phyloP scores from a whole-genome alignment of 2,329 filamentous ascomycete species.

The Aspergillus hiratsukae region DNA sequence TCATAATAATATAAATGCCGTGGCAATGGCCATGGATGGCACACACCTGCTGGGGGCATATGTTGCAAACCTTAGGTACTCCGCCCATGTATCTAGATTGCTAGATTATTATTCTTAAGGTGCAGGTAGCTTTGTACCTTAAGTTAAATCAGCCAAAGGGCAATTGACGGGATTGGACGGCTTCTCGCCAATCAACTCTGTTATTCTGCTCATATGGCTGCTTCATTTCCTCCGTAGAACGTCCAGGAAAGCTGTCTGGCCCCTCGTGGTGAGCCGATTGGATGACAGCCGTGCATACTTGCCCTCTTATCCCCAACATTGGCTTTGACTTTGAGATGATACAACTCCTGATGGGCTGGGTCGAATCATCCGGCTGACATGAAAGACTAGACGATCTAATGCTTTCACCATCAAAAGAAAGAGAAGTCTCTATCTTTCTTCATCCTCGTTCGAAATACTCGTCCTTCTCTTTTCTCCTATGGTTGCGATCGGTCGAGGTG shows the following conservation, averaged over 20 bases:
- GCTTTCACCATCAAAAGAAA: not conserved
- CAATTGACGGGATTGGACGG: not conserved
- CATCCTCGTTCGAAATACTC: too few species aligned
- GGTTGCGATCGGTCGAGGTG: not conserved
- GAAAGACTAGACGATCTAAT: not conserved
- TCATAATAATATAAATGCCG: not conserved
- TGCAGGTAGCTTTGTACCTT: not conserved
- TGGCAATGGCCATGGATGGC: not conserved
- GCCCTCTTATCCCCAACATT: not conserved
- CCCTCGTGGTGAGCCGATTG: conserved; percentile 18
- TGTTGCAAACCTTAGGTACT: not conserved
- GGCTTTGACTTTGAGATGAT: not conserved
- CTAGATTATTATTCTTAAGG: too few species aligned
- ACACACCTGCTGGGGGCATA: not conserved
- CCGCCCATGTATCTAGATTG: too few species aligned
- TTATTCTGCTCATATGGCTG: not conserved
- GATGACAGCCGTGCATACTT: conserved; percentile 7
- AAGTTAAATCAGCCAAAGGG: not conserved
- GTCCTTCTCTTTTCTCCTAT: not conserved
- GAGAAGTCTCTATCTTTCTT: not conserved
- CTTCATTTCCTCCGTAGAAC: not conserved
- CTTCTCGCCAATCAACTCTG: too few species aligned
- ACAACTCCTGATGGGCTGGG: not conserved
- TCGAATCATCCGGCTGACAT: not conserved
- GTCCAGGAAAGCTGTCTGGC: not conserved